A percentile compares a stretch with the other conserved stretches of the same genome.
These are phyloP conservation scores for Plasmodium relictum DNA, from an alignment of 169 alveolate genomes.

Conservation along the genomic window DNA sequence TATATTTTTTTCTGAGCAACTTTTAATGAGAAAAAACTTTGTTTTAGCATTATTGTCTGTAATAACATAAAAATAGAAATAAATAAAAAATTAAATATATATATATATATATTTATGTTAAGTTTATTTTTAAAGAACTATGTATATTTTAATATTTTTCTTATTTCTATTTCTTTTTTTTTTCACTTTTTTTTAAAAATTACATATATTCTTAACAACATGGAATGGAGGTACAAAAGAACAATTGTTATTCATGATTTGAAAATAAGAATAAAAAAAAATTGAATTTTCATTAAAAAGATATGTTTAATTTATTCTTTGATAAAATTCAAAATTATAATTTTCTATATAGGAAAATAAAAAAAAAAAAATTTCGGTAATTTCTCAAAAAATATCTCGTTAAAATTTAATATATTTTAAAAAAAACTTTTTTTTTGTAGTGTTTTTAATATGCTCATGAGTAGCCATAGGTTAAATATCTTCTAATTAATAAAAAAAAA, in stretches of 20 bases:
- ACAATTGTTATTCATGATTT: constrained; percentile 19
- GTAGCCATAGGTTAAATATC: too few species aligned
- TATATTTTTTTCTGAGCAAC: constrained; percentile 79
- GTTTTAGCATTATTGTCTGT: constrained; percentile 59
- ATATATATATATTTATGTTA: not conserved
- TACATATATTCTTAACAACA: constrained; percentile 42
- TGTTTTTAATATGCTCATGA: too few species aligned
- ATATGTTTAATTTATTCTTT: not conserved
- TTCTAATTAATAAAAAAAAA: too few species aligned
- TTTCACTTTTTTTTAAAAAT: constrained; percentile 7
- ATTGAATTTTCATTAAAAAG: not conserved
- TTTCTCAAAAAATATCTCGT: too few species aligned
- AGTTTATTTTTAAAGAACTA: not conserved
- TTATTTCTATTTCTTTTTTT: not conserved
- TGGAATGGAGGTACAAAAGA: constrained; percentile 42
- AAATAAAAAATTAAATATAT: not conserved
- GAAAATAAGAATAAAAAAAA: constrained; percentile 9
- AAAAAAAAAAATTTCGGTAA: too few species aligned
- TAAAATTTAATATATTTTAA: too few species aligned
- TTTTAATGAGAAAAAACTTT: constrained; percentile 81
- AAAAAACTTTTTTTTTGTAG: too few species aligned
- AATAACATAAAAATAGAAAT: constrained; percentile 23
- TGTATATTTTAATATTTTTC: not conserved
- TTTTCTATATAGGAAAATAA: too few species aligned
- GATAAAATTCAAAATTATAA: too few species aligned